Base-by-base conservation (phyloP, 176 grass and related monocot genomes). In the Tillandsia fasciculata region DNA sequence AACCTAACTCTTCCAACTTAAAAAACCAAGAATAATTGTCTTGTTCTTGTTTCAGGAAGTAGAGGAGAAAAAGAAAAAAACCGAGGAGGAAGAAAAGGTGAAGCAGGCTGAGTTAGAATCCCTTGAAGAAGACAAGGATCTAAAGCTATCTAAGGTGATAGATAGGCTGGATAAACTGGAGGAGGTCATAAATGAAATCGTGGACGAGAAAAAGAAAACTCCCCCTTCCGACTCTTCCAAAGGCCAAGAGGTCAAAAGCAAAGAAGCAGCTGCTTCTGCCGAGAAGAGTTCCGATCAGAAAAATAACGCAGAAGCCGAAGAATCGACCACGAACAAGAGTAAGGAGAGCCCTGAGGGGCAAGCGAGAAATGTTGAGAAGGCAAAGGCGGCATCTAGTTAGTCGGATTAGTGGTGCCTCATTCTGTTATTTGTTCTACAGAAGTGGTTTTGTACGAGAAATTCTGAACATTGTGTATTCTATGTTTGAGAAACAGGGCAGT, bases 81-180 rank as follows among this genome's bases (percentile, higher is more conserved):
- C 56, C 0, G 83, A 87, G 57, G 89, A 87, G 77, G 22, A 75
- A 78, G 54, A 90, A 70, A 92, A 92, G 79, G 71, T 67, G 47
- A 90, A 97, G 65, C 75, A 76, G 54, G 76, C 81, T 42, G 88
- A 90, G n/a, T 70, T 76, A 65, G 82, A 84, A 49, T 85, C 82
- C 29, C 8, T 76, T 59, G 85, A 92, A 79, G 71, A 85, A 81
- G 67, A 90, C 28, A 28, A 86, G 17, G 76, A 89, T 58, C 64
- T 71, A 70, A 88, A 92, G 53, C 65, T 96, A 58, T 89, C 81
- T 18, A 71, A 65, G 22, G 70, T 87, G 47, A 74, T 87, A 66
- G 78, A 80, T 9, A 88, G 86, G 74, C 82, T 96, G 67, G 86
- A 90, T 87, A 72, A 76, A 63, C 66, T 92, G 27, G 88, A 96